Base-by-base conservation (phyloP, 2,329 filamentous ascomycete species). In the Alternaria sp. region DNA sequence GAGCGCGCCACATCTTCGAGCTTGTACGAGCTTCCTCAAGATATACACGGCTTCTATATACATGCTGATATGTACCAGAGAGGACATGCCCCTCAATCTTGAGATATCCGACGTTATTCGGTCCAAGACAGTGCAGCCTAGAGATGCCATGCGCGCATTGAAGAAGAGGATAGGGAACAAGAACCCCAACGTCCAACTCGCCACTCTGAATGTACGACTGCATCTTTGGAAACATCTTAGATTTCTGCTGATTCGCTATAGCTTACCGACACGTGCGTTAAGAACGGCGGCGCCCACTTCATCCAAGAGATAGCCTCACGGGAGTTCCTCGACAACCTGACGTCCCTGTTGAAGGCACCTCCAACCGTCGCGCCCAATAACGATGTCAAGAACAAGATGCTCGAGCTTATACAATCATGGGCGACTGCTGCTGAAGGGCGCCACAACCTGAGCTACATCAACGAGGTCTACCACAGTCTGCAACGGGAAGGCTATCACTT, bases 81-180 rank as follows among this genome's bases (percentile, higher is more conserved):
- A 99, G 81, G 94, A 99, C 76, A 98, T 99, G 78, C 91, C 95
- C 41, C 88, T 97, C 70, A 98, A 98, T 78, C 89, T 99, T 75
- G 95, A 99, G 81, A 98, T 99, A 72, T 97, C 94, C 79, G 95
- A 99, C 82, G 85, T 96, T 71, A 97, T 99, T 79, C 89, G 95
- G 72, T 98, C 94, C 74, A 98, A 98, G 84, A 96, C 93, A 18
- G 94, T 99, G 51, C 93, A 94, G 79, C 94, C 95, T 54, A 97
- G 94, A 80, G 95, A 99, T 81, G 95, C 95, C 64, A 99, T 99
- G 95, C 92, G 93, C 78, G 94, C 93, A 43, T 84, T 99, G 74
- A 98, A 97, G 83, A 89, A 89, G 77, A 90, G 95, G 78, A 93
- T 99, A 83, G 93, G 92, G 80, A 93, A 97, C 84, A 96, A 94